Evolutionary conservation across 495 filamentous ascomycete genomes (phyloP).

Genomic region (Xylaria palmicola): DNA sequence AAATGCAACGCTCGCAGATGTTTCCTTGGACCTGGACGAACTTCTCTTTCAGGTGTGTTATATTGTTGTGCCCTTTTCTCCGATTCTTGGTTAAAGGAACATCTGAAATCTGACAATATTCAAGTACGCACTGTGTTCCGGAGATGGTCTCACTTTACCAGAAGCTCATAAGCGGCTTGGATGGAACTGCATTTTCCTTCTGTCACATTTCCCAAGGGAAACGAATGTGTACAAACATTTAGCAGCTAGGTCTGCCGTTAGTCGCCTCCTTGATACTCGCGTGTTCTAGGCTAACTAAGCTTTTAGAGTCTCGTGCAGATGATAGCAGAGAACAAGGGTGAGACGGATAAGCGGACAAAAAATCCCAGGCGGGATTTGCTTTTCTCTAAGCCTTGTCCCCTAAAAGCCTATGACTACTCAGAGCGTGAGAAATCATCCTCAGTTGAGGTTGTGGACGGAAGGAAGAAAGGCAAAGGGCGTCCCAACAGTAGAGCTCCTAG

Average conservation of each 20-base stretch:
- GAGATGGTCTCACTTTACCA: slow-evolving; percentile 41
- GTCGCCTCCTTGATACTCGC: not conserved
- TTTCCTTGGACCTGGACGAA: slow-evolving; percentile 28
- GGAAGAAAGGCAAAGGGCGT: slow-evolving; percentile 18
- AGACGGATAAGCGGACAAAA: not conserved
- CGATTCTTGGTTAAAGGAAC: not conserved
- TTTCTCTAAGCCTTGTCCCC: not conserved
- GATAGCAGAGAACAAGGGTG: slow-evolving; percentile 17
- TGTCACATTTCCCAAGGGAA: slow-evolving; percentile 41
- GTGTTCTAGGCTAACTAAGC: not conserved
- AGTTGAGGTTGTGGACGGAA: slow-evolving; percentile 13
- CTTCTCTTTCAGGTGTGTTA: slow-evolving; percentile 42
- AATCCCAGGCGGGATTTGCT: not conserved
- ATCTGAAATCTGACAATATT: slow-evolving; percentile 16
- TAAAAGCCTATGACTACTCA: slow-evolving; percentile 21
- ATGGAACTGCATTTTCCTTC: slow-evolving; percentile 41
- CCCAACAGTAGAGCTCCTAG: slow-evolving; percentile 18
- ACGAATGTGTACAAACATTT: slow-evolving; percentile 41
- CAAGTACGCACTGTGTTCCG: slow-evolving; percentile 41
- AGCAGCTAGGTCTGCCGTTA: slow-evolving; percentile 32
- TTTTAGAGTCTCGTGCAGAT: slow-evolving; percentile 17
- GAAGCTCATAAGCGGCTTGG: slow-evolving; percentile 37
- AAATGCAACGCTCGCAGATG: slow-evolving; percentile 27
- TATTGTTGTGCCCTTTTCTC: slow-evolving; percentile 1
- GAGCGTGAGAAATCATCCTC: slow-evolving; percentile 21